A percentile compares a stretch with the other conserved stretches of the same genome.
phyloP scores from a whole-genome alignment of 306 rosid genomes.

The Delonix regia region DNA sequence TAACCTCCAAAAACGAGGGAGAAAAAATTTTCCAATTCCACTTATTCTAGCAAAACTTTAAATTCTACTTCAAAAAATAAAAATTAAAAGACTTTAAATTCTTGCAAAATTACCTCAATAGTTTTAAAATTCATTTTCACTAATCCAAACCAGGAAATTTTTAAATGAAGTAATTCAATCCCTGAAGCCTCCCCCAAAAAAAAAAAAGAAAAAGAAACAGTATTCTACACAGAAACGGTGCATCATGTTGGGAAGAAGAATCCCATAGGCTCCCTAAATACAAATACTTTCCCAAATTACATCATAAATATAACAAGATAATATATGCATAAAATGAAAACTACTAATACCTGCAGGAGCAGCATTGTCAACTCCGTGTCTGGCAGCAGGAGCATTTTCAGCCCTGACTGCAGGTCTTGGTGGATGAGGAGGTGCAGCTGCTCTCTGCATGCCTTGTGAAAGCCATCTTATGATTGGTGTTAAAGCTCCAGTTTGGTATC shows the following conservation, averaged over 20 bases:
- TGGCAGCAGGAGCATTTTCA: constrained; percentile 71
- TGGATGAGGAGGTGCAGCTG: constrained; percentile 90
- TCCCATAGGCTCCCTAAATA: constrained; percentile 9
- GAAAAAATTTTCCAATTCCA: background rate
- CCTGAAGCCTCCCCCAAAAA: background rate
- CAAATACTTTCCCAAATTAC: constrained; percentile 1
- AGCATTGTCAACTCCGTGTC: constrained; percentile 68
- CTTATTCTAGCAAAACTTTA: too few species aligned
- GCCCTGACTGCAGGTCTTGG: constrained; percentile 80
- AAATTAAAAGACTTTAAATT: background rate
- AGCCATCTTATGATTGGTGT: constrained; percentile 89
- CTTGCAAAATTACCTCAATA: background rate
- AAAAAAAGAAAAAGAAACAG: too few species aligned
- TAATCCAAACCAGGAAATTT: background rate
- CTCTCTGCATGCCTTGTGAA: constrained; percentile 94
- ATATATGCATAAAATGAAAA: constrained; percentile 27
- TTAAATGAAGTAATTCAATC: background rate
- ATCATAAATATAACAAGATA: constrained; percentile 10
- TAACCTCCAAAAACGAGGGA: background rate
- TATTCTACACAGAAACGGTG: background rate
- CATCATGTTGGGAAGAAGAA: background rate
- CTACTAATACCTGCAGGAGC: constrained; percentile 66
- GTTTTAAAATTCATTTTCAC: background rate
- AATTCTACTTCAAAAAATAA: background rate
- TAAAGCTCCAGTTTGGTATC: constrained; percentile 95